Conservation (phyloP, 2,329 filamentous ascomycete genomes). For the Pseudogymnoascus verrucosus region DNA sequence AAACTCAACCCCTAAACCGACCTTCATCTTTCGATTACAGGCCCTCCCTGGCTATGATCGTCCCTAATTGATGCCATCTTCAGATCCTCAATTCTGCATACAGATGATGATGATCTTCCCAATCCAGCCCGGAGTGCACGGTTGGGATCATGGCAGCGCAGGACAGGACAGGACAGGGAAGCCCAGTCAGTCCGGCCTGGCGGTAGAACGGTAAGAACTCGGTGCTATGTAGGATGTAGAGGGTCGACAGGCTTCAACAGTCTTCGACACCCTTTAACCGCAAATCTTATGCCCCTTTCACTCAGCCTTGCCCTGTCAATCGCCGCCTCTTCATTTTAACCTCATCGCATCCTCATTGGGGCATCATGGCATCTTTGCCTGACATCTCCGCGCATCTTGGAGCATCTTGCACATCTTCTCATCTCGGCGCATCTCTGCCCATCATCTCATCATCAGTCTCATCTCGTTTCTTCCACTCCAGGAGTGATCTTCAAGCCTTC, state of each 20-base stretch:
- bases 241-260: neutral
- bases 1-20: neutral
- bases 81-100: neutral
- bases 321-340: neutral
- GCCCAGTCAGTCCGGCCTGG: neutral
- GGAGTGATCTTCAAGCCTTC: neutral
- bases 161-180: no score
- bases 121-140: neutral
- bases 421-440: neutral
- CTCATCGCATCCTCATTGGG: neutral
- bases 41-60: neutral
- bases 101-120: neutral
- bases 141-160: neutral
- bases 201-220: neutral
- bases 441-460: neutral
- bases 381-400: neutral
- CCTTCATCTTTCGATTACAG: neutral
- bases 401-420: neutral
- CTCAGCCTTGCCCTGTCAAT: neutral
- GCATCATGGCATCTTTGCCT: neutral
- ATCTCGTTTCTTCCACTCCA: neutral
- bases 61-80: neutral
- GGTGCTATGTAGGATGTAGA: neutral
- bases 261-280: neutral
- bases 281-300: neutral